Conservation (phyloP, 306 rosid species). For the Citrullus colocynthis region DNA sequence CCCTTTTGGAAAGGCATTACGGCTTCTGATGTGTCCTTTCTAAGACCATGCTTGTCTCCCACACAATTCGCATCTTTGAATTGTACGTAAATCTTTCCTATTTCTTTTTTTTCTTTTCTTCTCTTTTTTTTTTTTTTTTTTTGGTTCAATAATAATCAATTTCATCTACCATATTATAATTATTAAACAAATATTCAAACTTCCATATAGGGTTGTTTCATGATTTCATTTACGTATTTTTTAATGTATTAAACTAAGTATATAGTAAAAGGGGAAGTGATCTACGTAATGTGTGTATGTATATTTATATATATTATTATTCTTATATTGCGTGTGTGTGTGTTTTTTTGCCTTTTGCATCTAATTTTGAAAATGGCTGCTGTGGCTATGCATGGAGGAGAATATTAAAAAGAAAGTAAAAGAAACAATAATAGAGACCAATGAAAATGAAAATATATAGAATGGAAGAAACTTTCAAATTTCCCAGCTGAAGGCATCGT, state of each 20-base stretch:
- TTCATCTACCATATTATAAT: too few species aligned
- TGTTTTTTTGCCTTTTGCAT: not conserved
- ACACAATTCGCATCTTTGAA: slow-evolving; percentile 54
- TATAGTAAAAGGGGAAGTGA: not conserved
- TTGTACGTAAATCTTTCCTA: not conserved
- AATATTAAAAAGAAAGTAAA: not conserved
- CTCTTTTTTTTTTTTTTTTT: not conserved
- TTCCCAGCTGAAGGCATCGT: not conserved
- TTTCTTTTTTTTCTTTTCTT: not conserved
- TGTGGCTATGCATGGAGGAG: not conserved
- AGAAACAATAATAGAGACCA: not conserved
- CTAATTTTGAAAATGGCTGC: not conserved
- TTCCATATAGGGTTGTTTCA: not conserved
- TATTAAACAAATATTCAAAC: too few species aligned
- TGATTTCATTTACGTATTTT: not conserved
- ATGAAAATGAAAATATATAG: not conserved
- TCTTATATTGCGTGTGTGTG: too few species aligned
- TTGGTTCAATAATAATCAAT: too few species aligned
- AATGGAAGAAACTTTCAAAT: not conserved
- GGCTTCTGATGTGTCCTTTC: slow-evolving; percentile 26
- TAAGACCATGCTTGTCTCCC: slow-evolving; percentile 2
- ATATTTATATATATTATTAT: not conserved
- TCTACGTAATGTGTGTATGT: not conserved
- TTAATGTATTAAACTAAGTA: not conserved
- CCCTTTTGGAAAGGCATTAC: slow-evolving; percentile 20